Evolutionary conservation across 768 basidiomycete species (phyloP).

Genomic region (Pulveroboletus frians): DNA sequence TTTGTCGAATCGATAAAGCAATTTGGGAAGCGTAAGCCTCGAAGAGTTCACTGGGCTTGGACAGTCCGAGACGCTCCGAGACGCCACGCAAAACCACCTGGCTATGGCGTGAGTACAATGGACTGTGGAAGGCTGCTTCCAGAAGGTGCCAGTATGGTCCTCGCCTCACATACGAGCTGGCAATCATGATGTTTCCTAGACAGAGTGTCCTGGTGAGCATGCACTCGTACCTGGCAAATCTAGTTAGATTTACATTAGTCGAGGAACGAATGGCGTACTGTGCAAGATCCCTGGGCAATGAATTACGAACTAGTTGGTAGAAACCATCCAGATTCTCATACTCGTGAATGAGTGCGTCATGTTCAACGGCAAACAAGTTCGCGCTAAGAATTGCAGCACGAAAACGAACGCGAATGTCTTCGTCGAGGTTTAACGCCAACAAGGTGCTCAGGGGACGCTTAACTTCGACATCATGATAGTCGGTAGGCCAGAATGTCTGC

Average conservation of each 20-base stretch:
- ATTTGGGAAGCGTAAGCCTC: slow-evolving; percentile 74
- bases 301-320: slow-evolving; percentile 45
- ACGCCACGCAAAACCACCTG: slow-evolving; percentile 55
- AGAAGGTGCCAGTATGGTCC: slow-evolving; percentile 87
- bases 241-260: slow-evolving; percentile 9
- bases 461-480: slow-evolving; percentile 25
- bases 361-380: slow-evolving; percentile 46
- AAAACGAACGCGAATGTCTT: slow-evolving; percentile 82
- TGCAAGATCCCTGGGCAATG: slow-evolving; percentile 41
- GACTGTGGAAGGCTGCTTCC: slow-evolving; percentile 49
- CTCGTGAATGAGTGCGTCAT: slow-evolving; percentile 27
- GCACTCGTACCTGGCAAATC: slow-evolving; percentile 54
- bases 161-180: slow-evolving; percentile 69
- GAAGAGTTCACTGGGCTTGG: slow-evolving; percentile 58
- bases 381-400: slow-evolving; percentile 60
- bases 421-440: slow-evolving; percentile 53
- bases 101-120: slow-evolving; percentile 30
- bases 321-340: slow-evolving; percentile 23
- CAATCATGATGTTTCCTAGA: slow-evolving; percentile 73
- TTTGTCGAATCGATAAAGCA: slow-evolving; percentile 57
- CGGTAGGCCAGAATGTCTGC: slow-evolving; percentile 43
- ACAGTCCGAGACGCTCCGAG: slow-evolving; percentile 62
- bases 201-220: slow-evolving; percentile 70
- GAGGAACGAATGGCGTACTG: slow-evolving; percentile 37
- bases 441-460: slow-evolving; percentile 44